These are phyloP conservation scores for Atkinsonella hypoxylon DNA, from an alignment of 2,329 filamentous ascomycete genomes.

Conservation along the genomic window DNA sequence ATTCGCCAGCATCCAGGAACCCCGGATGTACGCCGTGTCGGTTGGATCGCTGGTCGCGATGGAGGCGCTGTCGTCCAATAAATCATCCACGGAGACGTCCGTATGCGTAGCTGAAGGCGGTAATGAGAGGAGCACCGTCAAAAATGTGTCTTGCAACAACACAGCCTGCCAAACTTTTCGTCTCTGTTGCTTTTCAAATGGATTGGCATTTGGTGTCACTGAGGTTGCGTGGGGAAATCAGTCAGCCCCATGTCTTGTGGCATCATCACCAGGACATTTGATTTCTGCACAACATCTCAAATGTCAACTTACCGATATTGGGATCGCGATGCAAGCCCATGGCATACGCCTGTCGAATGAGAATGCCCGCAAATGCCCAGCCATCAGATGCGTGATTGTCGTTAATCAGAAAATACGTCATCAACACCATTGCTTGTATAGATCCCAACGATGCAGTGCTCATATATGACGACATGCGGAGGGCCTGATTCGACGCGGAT, in stretches of 20 bases:
- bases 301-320: constrained; percentile 43
- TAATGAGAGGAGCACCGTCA: constrained; percentile 65
- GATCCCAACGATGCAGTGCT: constrained; percentile 62
- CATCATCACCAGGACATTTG: background rate
- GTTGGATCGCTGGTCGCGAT: constrained; percentile 50
- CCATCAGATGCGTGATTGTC: constrained; percentile 76
- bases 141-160: constrained; percentile 67
- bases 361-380: constrained; percentile 69
- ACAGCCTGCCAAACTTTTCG: constrained; percentile 76
- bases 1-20: constrained; percentile 69
- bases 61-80: constrained; percentile 49
- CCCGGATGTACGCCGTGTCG: constrained; percentile 59
- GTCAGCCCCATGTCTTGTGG: background rate
- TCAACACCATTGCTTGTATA: constrained; percentile 68
- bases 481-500: constrained; percentile 65
- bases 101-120: constrained; percentile 70
- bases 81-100: constrained; percentile 64
- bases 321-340: constrained; percentile 74
- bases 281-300: background rate
- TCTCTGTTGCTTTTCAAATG: constrained; percentile 66
- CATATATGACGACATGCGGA: constrained; percentile 65
- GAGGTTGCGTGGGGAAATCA: background rate
- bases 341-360: constrained; percentile 68
- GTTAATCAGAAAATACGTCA: constrained; percentile 75
- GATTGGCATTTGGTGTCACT: constrained; percentile 52